These are phyloP conservation scores for Alliaria petiolata DNA, from an alignment of 345 rosid genomes.

Conservation along the genomic window DNA sequence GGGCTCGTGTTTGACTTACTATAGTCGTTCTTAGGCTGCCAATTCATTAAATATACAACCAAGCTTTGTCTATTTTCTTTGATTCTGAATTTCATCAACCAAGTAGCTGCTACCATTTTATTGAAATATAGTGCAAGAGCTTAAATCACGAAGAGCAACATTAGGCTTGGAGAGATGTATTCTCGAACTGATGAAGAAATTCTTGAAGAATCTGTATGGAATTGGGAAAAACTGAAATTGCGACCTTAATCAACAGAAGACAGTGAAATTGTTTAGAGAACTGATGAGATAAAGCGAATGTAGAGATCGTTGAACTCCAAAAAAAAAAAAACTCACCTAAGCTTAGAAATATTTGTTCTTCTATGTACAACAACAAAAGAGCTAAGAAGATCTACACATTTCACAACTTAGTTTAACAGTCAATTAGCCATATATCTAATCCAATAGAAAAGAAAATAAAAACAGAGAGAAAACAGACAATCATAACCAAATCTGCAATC, in stretches of 20 bases:
- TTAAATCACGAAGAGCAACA: neutral
- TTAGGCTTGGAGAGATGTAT: neutral
- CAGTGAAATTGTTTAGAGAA: neutral
- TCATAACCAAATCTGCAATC: neutral
- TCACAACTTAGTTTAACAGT: neutral
- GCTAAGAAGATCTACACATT: neutral
- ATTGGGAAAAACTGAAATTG: neutral
- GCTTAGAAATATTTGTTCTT: neutral
- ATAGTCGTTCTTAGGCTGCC: too few species aligned
- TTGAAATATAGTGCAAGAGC: neutral
- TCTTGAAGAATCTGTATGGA: neutral
- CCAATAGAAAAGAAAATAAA: neutral
- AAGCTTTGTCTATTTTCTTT: too few species aligned
- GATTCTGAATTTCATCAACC: neutral
- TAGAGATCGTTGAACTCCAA: neutral
- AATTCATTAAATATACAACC: too few species aligned
- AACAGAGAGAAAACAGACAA: neutral
- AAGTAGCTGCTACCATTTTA: neutral
- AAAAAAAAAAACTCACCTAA: neutral
- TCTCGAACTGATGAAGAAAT: neutral
- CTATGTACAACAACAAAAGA: too few species aligned
- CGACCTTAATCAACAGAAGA: neutral
- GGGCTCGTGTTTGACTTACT: too few species aligned
- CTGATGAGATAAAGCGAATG: neutral
- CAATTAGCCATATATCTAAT: neutral